Percentiles rank a stretch among this genome's conserved stretches.
These are phyloP conservation scores for Calonectria montana DNA, from an alignment of 2,329 filamentous ascomycete species.

Conservation along the genomic window DNA sequence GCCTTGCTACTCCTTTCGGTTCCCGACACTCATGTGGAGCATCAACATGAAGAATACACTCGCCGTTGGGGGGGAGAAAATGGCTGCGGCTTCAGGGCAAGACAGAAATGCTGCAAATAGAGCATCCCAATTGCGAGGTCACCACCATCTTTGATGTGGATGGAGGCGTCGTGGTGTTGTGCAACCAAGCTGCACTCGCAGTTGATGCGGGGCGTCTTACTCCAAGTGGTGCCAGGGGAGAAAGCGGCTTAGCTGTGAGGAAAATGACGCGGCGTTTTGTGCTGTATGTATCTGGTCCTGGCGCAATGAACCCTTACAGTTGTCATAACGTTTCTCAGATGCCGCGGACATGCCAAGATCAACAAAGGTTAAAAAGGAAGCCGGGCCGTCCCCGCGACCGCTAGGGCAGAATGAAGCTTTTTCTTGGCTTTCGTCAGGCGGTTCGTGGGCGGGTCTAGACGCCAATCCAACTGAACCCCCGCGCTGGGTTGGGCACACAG, in stretches of 20 bases:
- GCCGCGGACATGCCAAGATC: not conserved
- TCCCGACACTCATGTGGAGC: conserved; percentile 80
- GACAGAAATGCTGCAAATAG: conserved; percentile 75
- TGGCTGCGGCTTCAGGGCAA: conserved; percentile 77
- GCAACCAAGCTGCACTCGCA: conserved; percentile 46
- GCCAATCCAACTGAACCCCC: not conserved
- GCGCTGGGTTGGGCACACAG: not conserved
- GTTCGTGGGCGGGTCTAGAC: not conserved
- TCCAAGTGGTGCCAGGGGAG: conserved; percentile 20
- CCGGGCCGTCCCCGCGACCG: conserved; percentile 1
- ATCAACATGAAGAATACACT: conserved; percentile 81
- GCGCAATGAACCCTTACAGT: too few relatives aligned
- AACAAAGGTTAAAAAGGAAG: not conserved
- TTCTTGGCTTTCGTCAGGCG: conserved; percentile 1
- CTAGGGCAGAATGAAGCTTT: conserved; percentile 4
- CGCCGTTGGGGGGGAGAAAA: conserved; percentile 74
- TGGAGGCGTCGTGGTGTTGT: conserved; percentile 46
- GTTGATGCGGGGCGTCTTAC: conserved; percentile 40
- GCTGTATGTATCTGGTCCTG: not conserved
- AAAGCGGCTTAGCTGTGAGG: conserved; percentile 51
- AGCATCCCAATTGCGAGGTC: conserved; percentile 80
- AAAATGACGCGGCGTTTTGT: too few relatives aligned
- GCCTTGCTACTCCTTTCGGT: conserved; percentile 66
- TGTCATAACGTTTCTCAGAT: not conserved
- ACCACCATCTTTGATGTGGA: conserved; percentile 68